Evolutionary conservation across 2,329 filamentous ascomycete species (phyloP).

Genomic region (Penicillium corylophilum): DNA sequence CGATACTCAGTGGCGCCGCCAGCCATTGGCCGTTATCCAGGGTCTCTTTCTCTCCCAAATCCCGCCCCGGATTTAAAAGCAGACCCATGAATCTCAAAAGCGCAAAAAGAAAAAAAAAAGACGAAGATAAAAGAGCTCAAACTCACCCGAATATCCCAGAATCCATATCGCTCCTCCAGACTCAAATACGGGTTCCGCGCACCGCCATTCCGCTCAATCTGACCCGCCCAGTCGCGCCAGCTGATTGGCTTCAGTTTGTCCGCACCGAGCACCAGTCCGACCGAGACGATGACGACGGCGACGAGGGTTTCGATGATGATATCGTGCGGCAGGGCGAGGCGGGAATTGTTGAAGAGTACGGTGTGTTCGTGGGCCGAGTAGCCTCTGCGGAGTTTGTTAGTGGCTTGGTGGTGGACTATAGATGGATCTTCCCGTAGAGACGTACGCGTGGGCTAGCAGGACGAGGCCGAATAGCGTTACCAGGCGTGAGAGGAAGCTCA

Average conservation of each 20-base stretch:
- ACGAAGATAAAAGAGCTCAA: neutral
- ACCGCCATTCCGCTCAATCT: slow-evolving; percentile 66
- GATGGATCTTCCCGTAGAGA: slow-evolving; percentile 3
- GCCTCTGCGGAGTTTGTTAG: slow-evolving; percentile 58
- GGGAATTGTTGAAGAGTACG: slow-evolving; percentile 62
- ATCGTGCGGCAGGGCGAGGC: slow-evolving; percentile 70
- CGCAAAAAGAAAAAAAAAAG: neutral
- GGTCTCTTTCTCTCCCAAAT: neutral
- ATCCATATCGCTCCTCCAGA: slow-evolving; percentile 78
- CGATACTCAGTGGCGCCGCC: neutral
- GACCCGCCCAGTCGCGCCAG: slow-evolving; percentile 75
- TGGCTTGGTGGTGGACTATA: neutral
- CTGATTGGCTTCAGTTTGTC: slow-evolving; percentile 80
- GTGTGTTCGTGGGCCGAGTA: slow-evolving; percentile 96
- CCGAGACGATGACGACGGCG: slow-evolving; percentile 74
- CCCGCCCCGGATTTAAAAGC: neutral
- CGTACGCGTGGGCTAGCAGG: slow-evolving; percentile 84
- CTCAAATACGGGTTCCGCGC: slow-evolving; percentile 75
- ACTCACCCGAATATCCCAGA: slow-evolving; percentile 79
- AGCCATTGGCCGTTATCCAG: neutral
- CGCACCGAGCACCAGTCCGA: slow-evolving; percentile 77
- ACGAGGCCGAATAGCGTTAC: slow-evolving; percentile 73
- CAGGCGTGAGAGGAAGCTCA: slow-evolving; percentile 70
- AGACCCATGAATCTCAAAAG: no score
- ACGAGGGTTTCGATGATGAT: slow-evolving; percentile 83